Base-by-base conservation (phyloP, 257 asterid genomes). In the Penstemon eatonii region DNA sequence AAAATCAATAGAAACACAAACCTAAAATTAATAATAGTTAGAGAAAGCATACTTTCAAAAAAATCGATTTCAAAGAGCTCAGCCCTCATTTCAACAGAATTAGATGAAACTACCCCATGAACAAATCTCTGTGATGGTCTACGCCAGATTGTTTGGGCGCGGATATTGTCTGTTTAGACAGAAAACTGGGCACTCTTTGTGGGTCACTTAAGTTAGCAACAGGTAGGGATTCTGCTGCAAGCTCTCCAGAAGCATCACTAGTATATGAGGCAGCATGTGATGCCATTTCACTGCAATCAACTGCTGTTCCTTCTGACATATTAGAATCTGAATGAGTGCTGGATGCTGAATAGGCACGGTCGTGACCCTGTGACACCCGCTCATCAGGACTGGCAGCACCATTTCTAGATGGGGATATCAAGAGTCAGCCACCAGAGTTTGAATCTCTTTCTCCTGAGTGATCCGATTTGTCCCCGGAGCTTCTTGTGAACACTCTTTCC, bases 201-300 rank as follows among this genome's bases (percentile, higher is more conserved):
- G 84, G 78, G 63, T 70, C 69, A 62, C 42, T 72, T 71, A 66
- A 25, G 60, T 68, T 82, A 55, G 80, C 73, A 62, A 79, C 79
- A 56, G 87, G 82, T 75, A 72, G 85, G 56, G 84, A 62, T 59
- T 89, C 90, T 5, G 83, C 67, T 7, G 71, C 73, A 69, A 80
- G 87, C 84, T 88, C 97, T 42, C 89, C 88, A 13, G 92, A 84
- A 65, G 82, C 86, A 73, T 84, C 92, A 74, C 89, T 88, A 40
- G 72, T 61, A 62, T 76, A 79, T 25, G 81, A 83, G 47, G 83
- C 80, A 46, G 82, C 80, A 61, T 61, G 81, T n/a, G 87, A 83
- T 47, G 82, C 67, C 67, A 71, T 78, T 65, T 85, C 87, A 73
- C 81, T 87, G 61, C 80, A 82, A 45, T 84, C 88, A 52, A 75